Conservation (phyloP, 331 rosid genomes). For the Cydonia oblonga region DNA sequence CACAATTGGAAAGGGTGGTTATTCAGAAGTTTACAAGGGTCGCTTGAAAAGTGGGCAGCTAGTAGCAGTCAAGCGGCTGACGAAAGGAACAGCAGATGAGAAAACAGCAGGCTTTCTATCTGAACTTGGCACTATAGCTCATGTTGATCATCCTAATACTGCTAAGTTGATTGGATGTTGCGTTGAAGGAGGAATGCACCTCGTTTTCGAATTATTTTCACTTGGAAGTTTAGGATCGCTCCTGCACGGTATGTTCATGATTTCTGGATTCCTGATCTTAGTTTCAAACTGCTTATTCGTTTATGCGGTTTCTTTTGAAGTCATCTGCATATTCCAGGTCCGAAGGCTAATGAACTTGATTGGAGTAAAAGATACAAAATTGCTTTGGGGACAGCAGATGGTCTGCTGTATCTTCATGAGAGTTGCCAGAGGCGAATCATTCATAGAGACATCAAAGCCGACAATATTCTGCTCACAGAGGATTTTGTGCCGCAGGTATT, state of each 20-base stretch:
- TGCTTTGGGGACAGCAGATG: constrained; percentile 55
- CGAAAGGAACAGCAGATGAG: constrained; percentile 47
- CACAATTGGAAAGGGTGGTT: constrained; percentile 75
- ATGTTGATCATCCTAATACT: constrained; percentile 59
- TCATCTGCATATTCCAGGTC: constrained; percentile 28
- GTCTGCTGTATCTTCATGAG: constrained; percentile 72
- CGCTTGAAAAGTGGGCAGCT: constrained; percentile 48
- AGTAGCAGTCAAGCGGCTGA: constrained; percentile 56
- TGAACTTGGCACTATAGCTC: constrained; percentile 66
- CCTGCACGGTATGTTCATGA: constrained; percentile 47
- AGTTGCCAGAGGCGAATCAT: constrained; percentile 57
- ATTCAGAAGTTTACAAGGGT: constrained; percentile 61
- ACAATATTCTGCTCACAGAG: constrained; percentile 62
- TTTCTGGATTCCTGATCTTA: background rate
- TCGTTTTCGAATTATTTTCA: constrained; percentile 55
- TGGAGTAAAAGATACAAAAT: constrained; percentile 71
- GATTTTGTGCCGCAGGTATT: constrained; percentile 74
- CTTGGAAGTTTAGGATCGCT: constrained; percentile 66
- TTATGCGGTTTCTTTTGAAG: background rate
- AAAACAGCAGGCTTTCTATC: constrained; percentile 49
- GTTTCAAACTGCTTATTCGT: background rate
- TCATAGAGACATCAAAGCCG: constrained; percentile 76
- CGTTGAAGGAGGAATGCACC: constrained; percentile 57
- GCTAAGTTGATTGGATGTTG: constrained; percentile 70
- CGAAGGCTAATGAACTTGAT: constrained; percentile 27